Base-by-base conservation (phyloP, 441 rosid species). In the Euphorbia schlechtendalii region DNA sequence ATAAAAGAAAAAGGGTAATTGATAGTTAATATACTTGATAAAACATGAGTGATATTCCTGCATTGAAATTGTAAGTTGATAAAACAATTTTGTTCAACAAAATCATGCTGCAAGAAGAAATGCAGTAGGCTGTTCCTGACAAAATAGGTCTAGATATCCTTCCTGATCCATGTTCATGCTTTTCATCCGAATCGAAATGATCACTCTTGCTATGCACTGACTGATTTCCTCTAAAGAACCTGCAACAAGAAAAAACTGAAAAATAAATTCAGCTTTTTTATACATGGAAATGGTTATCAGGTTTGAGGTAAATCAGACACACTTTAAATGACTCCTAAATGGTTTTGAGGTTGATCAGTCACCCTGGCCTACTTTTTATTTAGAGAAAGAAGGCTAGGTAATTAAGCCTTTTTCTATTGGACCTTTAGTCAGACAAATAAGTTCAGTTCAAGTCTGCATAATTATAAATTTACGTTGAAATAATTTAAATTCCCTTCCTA, bases 61-160 rank as follows among this genome's bases (percentile, higher is more conserved):
- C 98, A 48, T 77, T 78, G 61, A 92, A 92, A 61, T 89, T 74
- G 61, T 80, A 92, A 74, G 78, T 77, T 5, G 96, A 89, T 61
- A 92, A 86, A 69, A 86, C 88, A 68, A 86, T 68, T 79, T 92
- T 92, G 69, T 92, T 92, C 69, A 92, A 76, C 74, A 92, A 59
- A 48, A 87, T 92, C 98, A 92, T 92, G 73, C 96, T 73, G 77
- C 98, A 87, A 12, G 98, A 89, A 71, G 98, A 87, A 66, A 92
- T 51, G 65, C 98, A 89, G 74, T 92, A 92, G 70, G 96, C 96
- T 28, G 86, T 66, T 74, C 96, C 98, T 52, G 96, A 87, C n/a
- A 89, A 51, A 64, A 92, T 77, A 3, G 98, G 90, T 62, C 92
- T 88, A 28, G 83, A 79, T 69, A 61, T 82, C 65, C 74, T 76